phyloP scores from a whole-genome alignment of 139 green algal genomes.

The Penium margaritaceum region DNA sequence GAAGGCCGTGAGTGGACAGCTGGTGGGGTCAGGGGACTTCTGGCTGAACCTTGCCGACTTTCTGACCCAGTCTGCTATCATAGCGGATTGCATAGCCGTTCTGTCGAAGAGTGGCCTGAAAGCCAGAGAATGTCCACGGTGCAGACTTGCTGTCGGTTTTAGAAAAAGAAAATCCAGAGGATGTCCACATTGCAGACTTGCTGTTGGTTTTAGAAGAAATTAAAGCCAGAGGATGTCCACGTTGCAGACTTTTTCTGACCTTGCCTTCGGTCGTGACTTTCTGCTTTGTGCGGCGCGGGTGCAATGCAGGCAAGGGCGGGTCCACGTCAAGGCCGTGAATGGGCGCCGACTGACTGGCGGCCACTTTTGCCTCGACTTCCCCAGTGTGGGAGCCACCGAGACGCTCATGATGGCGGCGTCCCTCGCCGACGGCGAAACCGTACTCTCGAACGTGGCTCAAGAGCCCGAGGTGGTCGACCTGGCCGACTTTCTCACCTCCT shows the following conservation, averaged over 20 bases:
- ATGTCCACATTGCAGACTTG: no score
- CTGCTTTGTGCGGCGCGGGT: no score
- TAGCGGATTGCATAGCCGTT: no score
- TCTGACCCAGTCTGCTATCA: no score
- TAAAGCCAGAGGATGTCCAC: no score
- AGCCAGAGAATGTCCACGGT: no score
- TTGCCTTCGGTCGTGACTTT: no score
- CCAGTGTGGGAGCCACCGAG: slow-evolving; percentile 56
- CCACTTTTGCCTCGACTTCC: slow-evolving; percentile 50
- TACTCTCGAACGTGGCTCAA: slow-evolving; percentile 50
- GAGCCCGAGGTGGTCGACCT: slow-evolving; percentile 55
- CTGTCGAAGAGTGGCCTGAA: no score
- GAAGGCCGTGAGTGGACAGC: slow-evolving; percentile 17
- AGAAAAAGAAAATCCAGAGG: no score
- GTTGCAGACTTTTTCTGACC: no score
- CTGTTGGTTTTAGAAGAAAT: no score
- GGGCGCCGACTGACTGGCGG: slow-evolving; percentile 43
- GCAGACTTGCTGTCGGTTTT: no score
- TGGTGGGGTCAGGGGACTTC: slow-evolving; percentile 45
- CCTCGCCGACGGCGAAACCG: slow-evolving; percentile 49
- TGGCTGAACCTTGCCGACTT: slow-evolving; percentile 52
- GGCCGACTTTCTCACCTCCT: slow-evolving; percentile 50
- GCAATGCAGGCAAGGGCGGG: slow-evolving; percentile 42
- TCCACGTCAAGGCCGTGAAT: slow-evolving; percentile 38
- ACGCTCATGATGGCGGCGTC: slow-evolving; percentile 56